Conservation (phyloP, 2,329 filamentous ascomycete genomes). For the Beauveria sp. region DNA sequence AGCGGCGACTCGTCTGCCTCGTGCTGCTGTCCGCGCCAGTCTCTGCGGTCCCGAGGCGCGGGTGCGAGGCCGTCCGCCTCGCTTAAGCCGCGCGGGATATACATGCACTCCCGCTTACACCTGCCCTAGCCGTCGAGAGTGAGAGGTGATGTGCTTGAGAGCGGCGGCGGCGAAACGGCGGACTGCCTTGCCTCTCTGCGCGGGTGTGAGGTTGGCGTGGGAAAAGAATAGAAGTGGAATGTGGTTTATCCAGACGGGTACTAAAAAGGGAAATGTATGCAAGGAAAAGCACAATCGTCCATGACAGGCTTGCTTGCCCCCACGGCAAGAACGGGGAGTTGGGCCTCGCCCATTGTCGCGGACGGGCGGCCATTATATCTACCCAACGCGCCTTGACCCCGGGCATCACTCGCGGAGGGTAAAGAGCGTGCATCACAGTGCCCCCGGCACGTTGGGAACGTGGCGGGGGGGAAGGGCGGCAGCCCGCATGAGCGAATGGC, state of each 20-base stretch:
- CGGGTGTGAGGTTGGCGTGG: background rate
- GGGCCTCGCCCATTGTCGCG: background rate
- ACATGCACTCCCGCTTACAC: slow-evolving; percentile 5
- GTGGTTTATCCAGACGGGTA: background rate
- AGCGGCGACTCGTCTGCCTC: background rate
- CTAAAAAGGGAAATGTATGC: background rate
- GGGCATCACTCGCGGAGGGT: background rate
- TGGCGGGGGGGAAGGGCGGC: background rate
- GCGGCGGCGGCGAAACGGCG: background rate
- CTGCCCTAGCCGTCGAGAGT: background rate
- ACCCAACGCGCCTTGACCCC: slow-evolving; percentile 2
- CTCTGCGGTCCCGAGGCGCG: background rate
- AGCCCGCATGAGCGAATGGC: background rate
- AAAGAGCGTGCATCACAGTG: slow-evolving; percentile 1
- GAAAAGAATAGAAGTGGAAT: background rate
- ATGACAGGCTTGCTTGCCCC: background rate
- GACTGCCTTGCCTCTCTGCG: background rate
- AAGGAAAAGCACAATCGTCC: background rate
- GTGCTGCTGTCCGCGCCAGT: background rate
- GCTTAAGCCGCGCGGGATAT: background rate
- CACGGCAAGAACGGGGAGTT: background rate
- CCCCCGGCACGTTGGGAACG: background rate
- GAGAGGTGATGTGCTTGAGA: background rate
- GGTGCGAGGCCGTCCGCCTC: background rate
- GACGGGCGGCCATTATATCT: background rate